These are phyloP conservation scores for Pythium aristosporum DNA, from an alignment of 352 stramenopile species.

Conservation along the genomic window DNA sequence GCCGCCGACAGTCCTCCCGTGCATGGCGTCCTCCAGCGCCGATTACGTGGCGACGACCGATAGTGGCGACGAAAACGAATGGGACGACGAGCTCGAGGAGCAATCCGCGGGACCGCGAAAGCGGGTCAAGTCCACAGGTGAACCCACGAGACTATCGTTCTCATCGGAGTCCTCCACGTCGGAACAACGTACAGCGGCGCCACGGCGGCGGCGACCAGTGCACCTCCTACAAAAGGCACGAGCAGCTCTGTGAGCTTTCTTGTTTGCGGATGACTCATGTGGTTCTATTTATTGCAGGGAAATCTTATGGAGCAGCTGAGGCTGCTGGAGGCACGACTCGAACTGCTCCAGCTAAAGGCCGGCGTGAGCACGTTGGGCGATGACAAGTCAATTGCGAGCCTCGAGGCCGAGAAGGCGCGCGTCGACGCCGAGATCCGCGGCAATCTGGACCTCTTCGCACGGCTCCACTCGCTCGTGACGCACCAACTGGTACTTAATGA, in stretches of 20 bases:
- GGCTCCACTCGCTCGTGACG: constrained; percentile 18
- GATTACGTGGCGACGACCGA: constrained; percentile 2
- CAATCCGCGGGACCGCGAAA: background rate
- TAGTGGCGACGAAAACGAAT: background rate
- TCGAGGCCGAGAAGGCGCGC: background rate
- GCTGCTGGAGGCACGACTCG: constrained; percentile 8
- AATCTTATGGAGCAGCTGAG: constrained; percentile 10
- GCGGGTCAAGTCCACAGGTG: constrained; percentile 11
- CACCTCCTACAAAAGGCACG: constrained; percentile 22
- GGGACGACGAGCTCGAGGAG: background rate
- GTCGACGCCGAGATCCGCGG: constrained; percentile 14
- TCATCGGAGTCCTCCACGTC: constrained; percentile 4
- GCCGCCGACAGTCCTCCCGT: background rate
- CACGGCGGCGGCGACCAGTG: constrained; percentile 5
- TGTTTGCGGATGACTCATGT: background rate
- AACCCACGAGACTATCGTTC: background rate
- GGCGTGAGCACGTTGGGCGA: constrained; percentile 12
- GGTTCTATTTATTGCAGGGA: no score
- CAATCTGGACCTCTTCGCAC: constrained; percentile 7
- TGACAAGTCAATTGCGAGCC: constrained; percentile 16
- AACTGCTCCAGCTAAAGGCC: constrained; percentile 22
- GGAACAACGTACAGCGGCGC: background rate
- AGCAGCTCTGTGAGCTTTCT: background rate
- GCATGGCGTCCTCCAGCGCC: background rate
- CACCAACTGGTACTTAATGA: constrained; percentile 1